phyloP scores from a whole-genome alignment of 306 rosid genomes.

The Lathyrus aphaca region DNA sequence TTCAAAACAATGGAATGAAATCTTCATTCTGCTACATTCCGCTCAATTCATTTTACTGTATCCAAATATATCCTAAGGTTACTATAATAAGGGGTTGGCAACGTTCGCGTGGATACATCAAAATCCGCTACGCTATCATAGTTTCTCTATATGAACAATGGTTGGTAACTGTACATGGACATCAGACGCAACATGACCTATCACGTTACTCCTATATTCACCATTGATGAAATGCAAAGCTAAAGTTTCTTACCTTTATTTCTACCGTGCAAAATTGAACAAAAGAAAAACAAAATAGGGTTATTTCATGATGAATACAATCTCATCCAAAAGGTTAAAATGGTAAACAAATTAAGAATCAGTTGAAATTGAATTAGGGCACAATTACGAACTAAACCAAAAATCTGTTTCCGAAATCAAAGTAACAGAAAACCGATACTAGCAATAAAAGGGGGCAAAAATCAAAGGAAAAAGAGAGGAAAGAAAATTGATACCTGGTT shows the following conservation, averaged over 20 bases:
- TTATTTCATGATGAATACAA: constrained; percentile 7
- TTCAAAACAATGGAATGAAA: too few species aligned
- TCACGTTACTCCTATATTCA: background rate
- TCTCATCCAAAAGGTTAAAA: background rate
- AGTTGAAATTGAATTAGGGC: constrained; percentile 12
- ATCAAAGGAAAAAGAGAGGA: background rate
- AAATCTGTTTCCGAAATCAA: background rate
- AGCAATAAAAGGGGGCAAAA: background rate
- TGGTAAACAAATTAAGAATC: background rate
- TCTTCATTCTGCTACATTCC: too few species aligned
- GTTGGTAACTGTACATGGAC: too few species aligned
- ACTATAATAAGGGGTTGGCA: background rate
- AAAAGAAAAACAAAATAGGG: background rate
- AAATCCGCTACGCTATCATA: background rate
- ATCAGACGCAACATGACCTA: too few species aligned
- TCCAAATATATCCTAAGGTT: background rate
- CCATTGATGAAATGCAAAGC: background rate
- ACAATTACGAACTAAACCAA: background rate
- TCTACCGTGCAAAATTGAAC: constrained; percentile 22
- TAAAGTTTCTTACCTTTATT: background rate
- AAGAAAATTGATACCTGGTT: background rate
- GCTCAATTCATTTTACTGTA: too few species aligned
- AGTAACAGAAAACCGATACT: background rate
- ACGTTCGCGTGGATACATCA: background rate
- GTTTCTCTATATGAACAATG: too few species aligned